These are phyloP conservation scores for Hymenoscyphus infarciens DNA, from an alignment of 2,329 filamentous ascomycete genomes.

Conservation along the genomic window DNA sequence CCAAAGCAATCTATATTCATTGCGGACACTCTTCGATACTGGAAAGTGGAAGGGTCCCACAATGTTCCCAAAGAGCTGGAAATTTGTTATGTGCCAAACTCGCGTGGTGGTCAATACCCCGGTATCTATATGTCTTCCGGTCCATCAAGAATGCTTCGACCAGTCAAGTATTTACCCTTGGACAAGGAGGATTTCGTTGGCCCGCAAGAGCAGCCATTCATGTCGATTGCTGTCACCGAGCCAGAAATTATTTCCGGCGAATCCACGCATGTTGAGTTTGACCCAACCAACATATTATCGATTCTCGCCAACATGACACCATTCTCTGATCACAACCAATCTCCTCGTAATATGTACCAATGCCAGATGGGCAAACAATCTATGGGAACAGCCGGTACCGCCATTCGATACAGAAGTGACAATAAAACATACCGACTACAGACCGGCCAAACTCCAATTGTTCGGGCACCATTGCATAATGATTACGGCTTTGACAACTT, in stretches of 20 bases:
- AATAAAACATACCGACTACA: slow-evolving; percentile 96
- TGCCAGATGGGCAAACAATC: slow-evolving; percentile 99
- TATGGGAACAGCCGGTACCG: slow-evolving; percentile 92
- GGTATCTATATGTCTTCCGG: slow-evolving; percentile 92
- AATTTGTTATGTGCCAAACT: slow-evolving; percentile 85
- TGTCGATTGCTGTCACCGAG: slow-evolving; percentile 93
- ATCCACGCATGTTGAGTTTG: slow-evolving; percentile 89
- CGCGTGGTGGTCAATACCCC: slow-evolving; percentile 89
- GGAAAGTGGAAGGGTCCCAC: slow-evolving; percentile 88
- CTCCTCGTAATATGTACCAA: slow-evolving; percentile 98
- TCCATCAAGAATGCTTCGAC: slow-evolving; percentile 80
- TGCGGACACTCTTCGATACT: slow-evolving; percentile 82
- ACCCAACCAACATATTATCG: slow-evolving; percentile 93
- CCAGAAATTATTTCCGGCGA: slow-evolving; percentile 82
- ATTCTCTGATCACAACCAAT: slow-evolving; percentile 98
- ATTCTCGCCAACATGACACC: slow-evolving; percentile 98
- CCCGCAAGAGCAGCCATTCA: slow-evolving; percentile 93
- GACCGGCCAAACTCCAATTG: slow-evolving; percentile 92
- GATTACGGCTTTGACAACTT: slow-evolving; percentile 97
- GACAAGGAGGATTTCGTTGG: slow-evolving; percentile 86
- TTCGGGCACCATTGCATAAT: slow-evolving; percentile 88
- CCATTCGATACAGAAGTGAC: slow-evolving; percentile 82
- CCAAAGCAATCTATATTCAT: slow-evolving; percentile 79
- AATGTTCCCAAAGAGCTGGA: slow-evolving; percentile 80
- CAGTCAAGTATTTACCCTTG: slow-evolving; percentile 86